Evolutionary conservation across 805 yeast genomes (phyloP), one percentile per base, ranked within the genome.

Genomic region (Scheffersomyces lignosus): DNA sequence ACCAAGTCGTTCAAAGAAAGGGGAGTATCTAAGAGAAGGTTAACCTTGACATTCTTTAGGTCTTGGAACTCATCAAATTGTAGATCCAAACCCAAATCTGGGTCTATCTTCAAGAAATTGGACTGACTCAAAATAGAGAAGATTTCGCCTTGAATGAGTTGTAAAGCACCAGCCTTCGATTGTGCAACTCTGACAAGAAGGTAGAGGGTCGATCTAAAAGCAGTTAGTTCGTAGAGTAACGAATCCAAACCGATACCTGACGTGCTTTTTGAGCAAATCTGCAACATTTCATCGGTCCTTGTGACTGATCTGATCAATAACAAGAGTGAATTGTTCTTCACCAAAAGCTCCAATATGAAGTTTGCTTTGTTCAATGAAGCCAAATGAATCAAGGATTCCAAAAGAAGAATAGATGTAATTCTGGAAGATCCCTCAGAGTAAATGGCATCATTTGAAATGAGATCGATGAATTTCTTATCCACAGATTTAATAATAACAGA

Each of bases 401-500:
- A 58, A 10, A 90, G 64, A n/a, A 88, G 55, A 10, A 90, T 66
- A 2, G 96, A 81, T 0, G 91, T 80, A 8, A 89, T 74, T 47
- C 93, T 75, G 5, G 83, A 75, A 1, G 83, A 66, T 1, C 91
- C 93, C 48, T 85, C 93, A 3, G 90, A 88, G 36, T 79, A 71
- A 12, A 87, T 75, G 0, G 93, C 81, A 62, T 93, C 98, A 41
- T 78, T 80, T 52, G 87, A 82, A 22, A 88, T 71, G 2, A 76
- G 70, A 14, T 78, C 81, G 18, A 87, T 68, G 35, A 88, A 62
- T 44, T 76, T 73, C 13, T 56, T 52, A 40, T 83, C 95, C 23
- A 80, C 73, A 3, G 83, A 71, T 38, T 77, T 73, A 30, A 88
- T 62, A 17, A 77, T 72, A n/a, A 70, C 71, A 34, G 76, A 54